Evolutionary conservation across 805 yeast species (phyloP), one percentile per base, ranked within the genome.

Genomic region (Myxozyma nipponensis): DNA sequence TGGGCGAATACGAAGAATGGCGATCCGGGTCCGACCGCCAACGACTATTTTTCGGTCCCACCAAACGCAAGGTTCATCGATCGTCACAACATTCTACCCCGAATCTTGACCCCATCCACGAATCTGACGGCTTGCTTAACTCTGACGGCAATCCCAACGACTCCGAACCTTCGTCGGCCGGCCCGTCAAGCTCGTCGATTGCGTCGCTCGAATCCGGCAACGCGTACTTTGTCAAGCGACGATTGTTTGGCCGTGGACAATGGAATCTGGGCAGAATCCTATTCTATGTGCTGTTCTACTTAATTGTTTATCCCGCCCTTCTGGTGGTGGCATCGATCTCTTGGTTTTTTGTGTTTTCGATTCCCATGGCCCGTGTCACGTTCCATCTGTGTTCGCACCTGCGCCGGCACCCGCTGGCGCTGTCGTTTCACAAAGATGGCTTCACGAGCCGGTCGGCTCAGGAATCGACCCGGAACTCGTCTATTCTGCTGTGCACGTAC

Each of bases 361-460:
- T 91, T 42, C 98, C 98, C 37, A 88, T 93, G 95, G 82, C 95
- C 17, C 88, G 88, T 46, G 84, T 88, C 17, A 71, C 85, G 24
- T 68, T 74, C 59, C 81, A 83, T 19, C 66, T 93, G 30, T 75
- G 84, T 58, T 77, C 78, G 51, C 97, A 93, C 66, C 72, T 90
- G 50, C 81, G 95, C 62, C 78, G 90, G 50, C 96, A 90, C 66
- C 98, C 98, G 0, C 71, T 91, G 49, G 96, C 95, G 0, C 69
- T 91, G n/a, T 79, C 82, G 23, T 86, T 87, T 69, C 53, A 58
- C 25, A 32, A 42, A 17, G 61, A 62, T 32, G 47, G 52, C 18
- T 76, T 78, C 46, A 64, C 70, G 41, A 58, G 68, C 3, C 60
- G 66, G 6, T 59, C 48, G 40, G 58, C 62, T 56, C 52, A 52